Evolutionary conservation across 2,329 filamentous ascomycete species (phyloP).

Genomic region (Calonectria montana): DNA sequence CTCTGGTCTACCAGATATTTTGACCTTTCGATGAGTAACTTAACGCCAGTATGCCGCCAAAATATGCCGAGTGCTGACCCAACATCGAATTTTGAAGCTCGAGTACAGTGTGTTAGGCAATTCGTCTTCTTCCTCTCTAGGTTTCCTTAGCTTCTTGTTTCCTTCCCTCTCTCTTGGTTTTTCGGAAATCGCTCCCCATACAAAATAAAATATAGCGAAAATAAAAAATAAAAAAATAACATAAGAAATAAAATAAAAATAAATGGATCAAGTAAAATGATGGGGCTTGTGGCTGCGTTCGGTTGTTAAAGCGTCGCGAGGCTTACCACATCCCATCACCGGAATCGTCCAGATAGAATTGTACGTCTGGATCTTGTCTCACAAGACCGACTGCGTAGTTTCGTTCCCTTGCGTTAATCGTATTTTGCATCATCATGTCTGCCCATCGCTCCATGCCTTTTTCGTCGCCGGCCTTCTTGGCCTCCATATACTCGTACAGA

Average conservation of each 20-base stretch:
- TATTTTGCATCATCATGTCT: constrained; percentile 36
- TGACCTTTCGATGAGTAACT: not conserved
- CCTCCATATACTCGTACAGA: constrained; percentile 40
- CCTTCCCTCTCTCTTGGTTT: not conserved
- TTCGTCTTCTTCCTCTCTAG: not conserved
- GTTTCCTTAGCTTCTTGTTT: not conserved
- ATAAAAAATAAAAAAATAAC: too few relatives aligned
- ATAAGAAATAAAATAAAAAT: not conserved
- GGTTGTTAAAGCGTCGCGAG: not conserved
- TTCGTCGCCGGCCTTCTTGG: constrained; percentile 38
- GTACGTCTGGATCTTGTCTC: constrained; percentile 34
- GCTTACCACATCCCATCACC: constrained; percentile 11
- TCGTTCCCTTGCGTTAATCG: constrained; percentile 29
- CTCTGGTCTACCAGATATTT: not conserved
- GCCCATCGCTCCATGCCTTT: constrained; percentile 38
- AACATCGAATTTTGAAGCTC: not conserved
- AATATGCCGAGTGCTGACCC: not conserved
- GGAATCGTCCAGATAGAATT: constrained; percentile 32
- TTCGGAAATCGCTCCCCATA: too few relatives aligned
- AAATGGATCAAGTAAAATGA: not conserved
- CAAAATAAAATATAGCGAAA: too few relatives aligned
- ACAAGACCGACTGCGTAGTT: constrained; percentile 39
- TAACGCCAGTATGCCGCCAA: not conserved
- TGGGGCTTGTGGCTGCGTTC: not conserved
- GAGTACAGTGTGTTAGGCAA: not conserved